These are phyloP conservation scores for Prunus yedoensis DNA, from an alignment of 331 rosid species.

Conservation along the genomic window DNA sequence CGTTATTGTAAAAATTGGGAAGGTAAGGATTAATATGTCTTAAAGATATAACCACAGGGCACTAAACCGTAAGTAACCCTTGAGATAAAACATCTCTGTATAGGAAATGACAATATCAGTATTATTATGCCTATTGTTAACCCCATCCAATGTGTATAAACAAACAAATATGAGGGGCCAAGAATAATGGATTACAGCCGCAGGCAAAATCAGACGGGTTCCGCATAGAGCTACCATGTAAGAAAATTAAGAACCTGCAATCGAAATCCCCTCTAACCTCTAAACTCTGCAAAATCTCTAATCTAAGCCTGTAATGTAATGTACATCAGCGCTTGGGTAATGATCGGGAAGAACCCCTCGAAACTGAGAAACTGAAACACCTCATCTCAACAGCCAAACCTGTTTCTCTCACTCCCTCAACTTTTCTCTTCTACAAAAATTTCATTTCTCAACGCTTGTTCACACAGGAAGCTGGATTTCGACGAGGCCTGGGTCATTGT, in stretches of 20 bases:
- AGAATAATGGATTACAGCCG: slow-evolving; percentile 27
- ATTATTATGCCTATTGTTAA: background rate
- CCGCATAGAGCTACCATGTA: background rate
- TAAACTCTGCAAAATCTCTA: slow-evolving; percentile 44
- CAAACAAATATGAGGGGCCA: slow-evolving; percentile 26
- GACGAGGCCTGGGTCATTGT: background rate
- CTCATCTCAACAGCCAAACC: slow-evolving; percentile 29
- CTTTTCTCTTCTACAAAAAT: slow-evolving; percentile 17
- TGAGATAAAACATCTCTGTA: too few relatives aligned
- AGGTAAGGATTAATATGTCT: too few relatives aligned
- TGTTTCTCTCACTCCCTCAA: slow-evolving; percentile 41
- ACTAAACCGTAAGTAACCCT: too few relatives aligned
- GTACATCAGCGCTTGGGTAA: slow-evolving; percentile 76
- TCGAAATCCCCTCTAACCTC: slow-evolving; percentile 44
- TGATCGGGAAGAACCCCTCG: slow-evolving; percentile 67
- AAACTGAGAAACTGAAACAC: slow-evolving; percentile 29
- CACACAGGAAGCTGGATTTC: slow-evolving; percentile 27
- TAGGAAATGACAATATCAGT: background rate
- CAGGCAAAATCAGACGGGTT: slow-evolving; percentile 22
- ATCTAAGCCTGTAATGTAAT: slow-evolving; percentile 56
- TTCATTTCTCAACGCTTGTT: slow-evolving; percentile 26
- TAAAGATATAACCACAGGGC: too few relatives aligned
- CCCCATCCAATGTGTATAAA: slow-evolving; percentile 32
- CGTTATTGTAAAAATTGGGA: too few relatives aligned
- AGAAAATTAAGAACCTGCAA: slow-evolving; percentile 42